phyloP scores from a whole-genome alignment of 495 filamentous ascomycete genomes.

The Xylaria acuta region DNA sequence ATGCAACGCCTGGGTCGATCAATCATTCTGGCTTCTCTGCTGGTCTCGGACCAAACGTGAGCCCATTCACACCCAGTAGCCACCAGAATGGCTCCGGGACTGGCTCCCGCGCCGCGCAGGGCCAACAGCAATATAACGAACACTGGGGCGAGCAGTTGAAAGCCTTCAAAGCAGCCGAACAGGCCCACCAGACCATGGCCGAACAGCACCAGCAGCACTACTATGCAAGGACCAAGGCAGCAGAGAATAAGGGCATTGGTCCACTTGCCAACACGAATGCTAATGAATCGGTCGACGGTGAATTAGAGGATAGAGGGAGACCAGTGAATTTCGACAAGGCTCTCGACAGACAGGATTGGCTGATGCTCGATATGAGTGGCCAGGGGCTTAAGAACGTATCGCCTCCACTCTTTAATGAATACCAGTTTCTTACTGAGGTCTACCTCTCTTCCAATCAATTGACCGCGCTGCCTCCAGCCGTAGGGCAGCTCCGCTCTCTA shows the following conservation, averaged over 20 bases:
- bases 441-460: slow-evolving; percentile 93
- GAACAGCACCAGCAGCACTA: slow-evolving; percentile 60
- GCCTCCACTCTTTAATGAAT: slow-evolving; percentile 75
- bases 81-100: slow-evolving; percentile 76
- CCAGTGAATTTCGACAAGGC: slow-evolving; percentile 60
- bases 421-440: slow-evolving; percentile 84
- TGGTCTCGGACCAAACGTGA: slow-evolving; percentile 73
- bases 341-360: slow-evolving; percentile 80
- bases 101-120: slow-evolving; percentile 49
- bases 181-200: slow-evolving; percentile 71
- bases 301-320: slow-evolving; percentile 69
- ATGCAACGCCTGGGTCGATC: slow-evolving; percentile 57
- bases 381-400: slow-evolving; percentile 87
- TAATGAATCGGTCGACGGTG: slow-evolving; percentile 59
- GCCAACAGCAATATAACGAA: slow-evolving; percentile 67
- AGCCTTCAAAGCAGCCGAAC: slow-evolving; percentile 72
- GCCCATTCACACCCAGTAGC: slow-evolving; percentile 74
- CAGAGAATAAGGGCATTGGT: slow-evolving; percentile 64
- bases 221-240: slow-evolving; percentile 59
- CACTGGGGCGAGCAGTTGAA: slow-evolving; percentile 90
- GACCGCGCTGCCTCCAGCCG: slow-evolving; percentile 71
- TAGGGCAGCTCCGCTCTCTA: slow-evolving; percentile 81
- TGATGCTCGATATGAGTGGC: slow-evolving; percentile 88
- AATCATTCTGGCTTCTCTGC: slow-evolving; percentile 85
- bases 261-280: slow-evolving; percentile 37